Base-by-base conservation (phyloP, 148 eudicot genomes). In the Chenopodium quinoa region DNA sequence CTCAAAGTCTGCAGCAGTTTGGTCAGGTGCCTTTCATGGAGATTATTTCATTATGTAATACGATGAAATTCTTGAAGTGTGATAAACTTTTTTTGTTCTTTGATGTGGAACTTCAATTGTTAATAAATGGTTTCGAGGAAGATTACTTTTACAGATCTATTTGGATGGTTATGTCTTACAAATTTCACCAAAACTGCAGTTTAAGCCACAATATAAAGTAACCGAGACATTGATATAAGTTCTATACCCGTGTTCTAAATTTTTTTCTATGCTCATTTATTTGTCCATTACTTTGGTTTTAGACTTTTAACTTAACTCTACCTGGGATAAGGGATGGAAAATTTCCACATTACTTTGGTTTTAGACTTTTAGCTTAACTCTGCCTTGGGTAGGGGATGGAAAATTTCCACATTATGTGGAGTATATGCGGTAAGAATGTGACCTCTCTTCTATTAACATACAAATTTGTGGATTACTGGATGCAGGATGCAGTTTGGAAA, bases 11-110 rank as follows among this genome's bases (percentile, higher is more conserved):
- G 79, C 87, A 83, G 58, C 75, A 85, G 73, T 82, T 84, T 85
- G 86, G 89, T 77, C 91, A 89, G 89, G 91, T 89, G 85, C 84
- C 67, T 83, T 64, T 68, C 66, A 72, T 83, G 75, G 77, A 75
- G 34, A 64, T 72, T 79, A 67, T 75, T 37, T 78, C 48, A 62
- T 64, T 48, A 40, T 60, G 29, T 73, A 29, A 47, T 37, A 46
- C 20, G 60, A 75, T 52, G 37, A 19, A 34, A 14, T 48, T 48
- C 58, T 22, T 40, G 8, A 62, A 62, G 66, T 62, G 6, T 14
- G 17, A 56, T 14, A 0, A 17, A 17, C 65, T 62, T 29, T 50
- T 79, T n/a, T 3, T 3, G 3, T 19, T 52, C 23, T 22, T 29
- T 1, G 34, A 29, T 29, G 78, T 1, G 50, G 4, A 22, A 23